Percentiles rank a stretch among this genome's conserved stretches.
Evolutionary conservation across 495 filamentous ascomycete species (phyloP).

Genomic region (Aspergillus bridgeri): DNA sequence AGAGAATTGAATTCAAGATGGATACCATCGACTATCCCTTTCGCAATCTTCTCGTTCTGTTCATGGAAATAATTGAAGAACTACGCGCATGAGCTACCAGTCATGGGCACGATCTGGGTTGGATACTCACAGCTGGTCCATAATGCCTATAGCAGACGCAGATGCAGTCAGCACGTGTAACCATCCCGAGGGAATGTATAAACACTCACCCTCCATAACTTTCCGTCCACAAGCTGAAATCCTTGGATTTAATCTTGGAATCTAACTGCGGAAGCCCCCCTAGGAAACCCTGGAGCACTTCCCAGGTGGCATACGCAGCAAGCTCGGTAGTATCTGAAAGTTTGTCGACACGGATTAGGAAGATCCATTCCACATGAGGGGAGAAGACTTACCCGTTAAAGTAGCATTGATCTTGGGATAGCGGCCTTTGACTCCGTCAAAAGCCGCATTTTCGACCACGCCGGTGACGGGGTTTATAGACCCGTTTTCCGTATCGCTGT

Average conservation of each 20-base stretch:
- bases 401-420: slow-evolving; percentile 48
- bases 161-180: slow-evolving; percentile 9
- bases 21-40: slow-evolving; percentile 32
- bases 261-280: slow-evolving; percentile 46
- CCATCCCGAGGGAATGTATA: slow-evolving; percentile 10
- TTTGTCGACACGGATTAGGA: slow-evolving; percentile 20
- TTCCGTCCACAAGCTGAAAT: slow-evolving; percentile 50
- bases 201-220: slow-evolving; percentile 61
- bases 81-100: slow-evolving; percentile 26
- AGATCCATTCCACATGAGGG: slow-evolving; percentile 12
- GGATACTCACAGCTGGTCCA: slow-evolving; percentile 45
- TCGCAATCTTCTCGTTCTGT: slow-evolving; percentile 56
- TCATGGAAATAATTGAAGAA: slow-evolving; percentile 56
- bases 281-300: slow-evolving; percentile 56
- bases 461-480: slow-evolving; percentile 46
- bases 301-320: slow-evolving; percentile 53
- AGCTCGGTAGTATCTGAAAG: slow-evolving; percentile 49
- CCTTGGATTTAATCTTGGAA: slow-evolving; percentile 49
- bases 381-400: slow-evolving; percentile 29
- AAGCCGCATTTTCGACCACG: slow-evolving; percentile 38
- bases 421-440: slow-evolving; percentile 43
- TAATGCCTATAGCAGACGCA: slow-evolving; percentile 35
- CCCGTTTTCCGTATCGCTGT: slow-evolving; percentile 37
- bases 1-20: slow-evolving; percentile 47
- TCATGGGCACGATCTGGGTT: slow-evolving; percentile 33